Conservation (phyloP, 148 eudicot genomes). For the Cornus florida region DNA sequence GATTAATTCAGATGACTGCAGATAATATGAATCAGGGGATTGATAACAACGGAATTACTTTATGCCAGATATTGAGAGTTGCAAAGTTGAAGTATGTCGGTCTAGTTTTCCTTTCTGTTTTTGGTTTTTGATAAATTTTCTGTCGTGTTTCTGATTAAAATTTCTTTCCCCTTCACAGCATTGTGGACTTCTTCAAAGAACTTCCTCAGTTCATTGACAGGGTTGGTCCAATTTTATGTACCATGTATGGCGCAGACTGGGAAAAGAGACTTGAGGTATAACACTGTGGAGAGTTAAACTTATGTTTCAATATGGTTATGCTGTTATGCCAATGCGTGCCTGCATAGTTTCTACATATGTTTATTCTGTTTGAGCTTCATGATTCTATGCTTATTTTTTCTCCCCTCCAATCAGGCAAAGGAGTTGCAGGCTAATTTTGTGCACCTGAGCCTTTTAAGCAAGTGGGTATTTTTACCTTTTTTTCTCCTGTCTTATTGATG, state of each 20-base stretch:
- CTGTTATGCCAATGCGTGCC: not conserved
- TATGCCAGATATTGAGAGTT: conserved; percentile 70
- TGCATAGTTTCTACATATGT: not conserved
- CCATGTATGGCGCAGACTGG: conserved; percentile 79
- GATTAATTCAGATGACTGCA: conserved; percentile 34
- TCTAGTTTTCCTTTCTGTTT: not conserved
- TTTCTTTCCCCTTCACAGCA: conserved; percentile 37
- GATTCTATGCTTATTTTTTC: not conserved
- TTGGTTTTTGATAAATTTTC: not conserved
- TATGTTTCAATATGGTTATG: not conserved
- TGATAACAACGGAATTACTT: conserved; percentile 38
- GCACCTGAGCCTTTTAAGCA: conserved; percentile 83
- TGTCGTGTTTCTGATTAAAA: not conserved
- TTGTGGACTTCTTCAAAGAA: conserved; percentile 89
- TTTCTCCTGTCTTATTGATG: not conserved
- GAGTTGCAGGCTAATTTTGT: conserved; percentile 86
- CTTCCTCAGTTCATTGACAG: conserved; percentile 82
- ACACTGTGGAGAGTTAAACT: conserved; percentile 2
- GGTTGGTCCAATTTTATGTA: conserved; percentile 64
- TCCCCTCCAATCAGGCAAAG: conserved; percentile 58
- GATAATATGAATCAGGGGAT: conserved; percentile 18
- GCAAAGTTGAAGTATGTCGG: conserved; percentile 67
- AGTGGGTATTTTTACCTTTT: conserved; percentile 46
- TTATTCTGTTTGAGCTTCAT: not conserved
- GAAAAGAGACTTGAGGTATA: conserved; percentile 86